Conservation (phyloP, 1,139 yeast genomes). For the Kodamaea arcana region DNA sequence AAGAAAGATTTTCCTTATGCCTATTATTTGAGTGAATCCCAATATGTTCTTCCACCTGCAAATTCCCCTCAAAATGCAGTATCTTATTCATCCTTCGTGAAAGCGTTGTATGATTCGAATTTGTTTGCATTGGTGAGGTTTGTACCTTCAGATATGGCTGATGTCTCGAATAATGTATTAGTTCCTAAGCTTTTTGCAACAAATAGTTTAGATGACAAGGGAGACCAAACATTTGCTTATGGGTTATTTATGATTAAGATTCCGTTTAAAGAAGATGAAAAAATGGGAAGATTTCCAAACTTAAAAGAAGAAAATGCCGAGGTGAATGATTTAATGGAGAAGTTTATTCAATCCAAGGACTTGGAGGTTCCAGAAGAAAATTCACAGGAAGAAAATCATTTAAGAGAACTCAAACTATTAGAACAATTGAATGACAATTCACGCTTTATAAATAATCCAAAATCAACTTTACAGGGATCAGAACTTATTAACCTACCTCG, state of each 20-base stretch:
- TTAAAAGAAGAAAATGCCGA: constrained; percentile 20
- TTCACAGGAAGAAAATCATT: constrained; percentile 6
- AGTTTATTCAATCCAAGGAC: constrained; percentile 22
- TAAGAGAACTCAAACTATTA: too few relatives aligned
- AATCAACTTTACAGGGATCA: constrained; percentile 7
- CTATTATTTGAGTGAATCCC: constrained; percentile 55
- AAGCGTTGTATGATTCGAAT: constrained; percentile 46
- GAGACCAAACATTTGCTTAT: constrained; percentile 17
- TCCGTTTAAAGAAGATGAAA: constrained; percentile 81
- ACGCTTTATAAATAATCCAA: constrained; percentile 8
- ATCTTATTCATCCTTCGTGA: constrained; percentile 52
- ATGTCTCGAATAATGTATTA: constrained; percentile 54
- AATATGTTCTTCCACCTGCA: constrained; percentile 48
- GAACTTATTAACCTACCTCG: constrained; percentile 11
- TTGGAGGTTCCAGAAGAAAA: constrained; percentile 13
- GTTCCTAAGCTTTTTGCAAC: constrained; percentile 38
- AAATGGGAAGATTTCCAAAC: constrained; percentile 56
- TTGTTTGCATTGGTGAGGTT: constrained; percentile 59
- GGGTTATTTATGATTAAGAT: constrained; percentile 42
- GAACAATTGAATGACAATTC: neutral
- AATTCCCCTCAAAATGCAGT: constrained; percentile 35
- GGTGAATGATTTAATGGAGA: constrained; percentile 23
- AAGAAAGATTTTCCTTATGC: constrained; percentile 49
- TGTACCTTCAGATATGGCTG: constrained; percentile 46
- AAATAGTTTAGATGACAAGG: constrained; percentile 5